Base-by-base conservation (phyloP, 257 asterid species). In the Salvia rosmarinus region DNA sequence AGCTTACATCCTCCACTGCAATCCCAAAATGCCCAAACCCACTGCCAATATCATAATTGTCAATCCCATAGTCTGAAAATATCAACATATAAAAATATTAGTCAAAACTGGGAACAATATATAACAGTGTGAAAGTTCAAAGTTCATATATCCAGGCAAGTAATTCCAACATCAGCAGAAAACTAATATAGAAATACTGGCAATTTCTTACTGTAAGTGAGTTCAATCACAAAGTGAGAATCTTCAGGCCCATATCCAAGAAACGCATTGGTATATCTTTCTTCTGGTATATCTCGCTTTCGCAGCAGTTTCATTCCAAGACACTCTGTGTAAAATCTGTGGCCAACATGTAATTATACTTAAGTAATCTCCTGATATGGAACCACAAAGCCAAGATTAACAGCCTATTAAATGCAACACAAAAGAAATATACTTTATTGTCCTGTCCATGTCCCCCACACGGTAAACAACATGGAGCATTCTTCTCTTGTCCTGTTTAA, bases 221-320 rank as follows among this genome's bases (percentile, higher is more conserved):
- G 95, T 77, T 95, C 99, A 74, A 91, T 85, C 64, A 95, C 99
- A 79, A 95, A 95, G 71, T 95, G 99, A 68, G 97, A 85, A 83
- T 95, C 97, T 82, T 95, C 99, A 4, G 98, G 95, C 46, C 99
- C 99, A 85, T 88, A 95, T 75, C 99, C 99, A 47, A 95, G 97
- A 79, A 95, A 95, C 40, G 97, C 99, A 73, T 95, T 95, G 55
- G 98, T 88, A 77, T 95, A 95, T 82, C 87, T 88, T 84, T 91
- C 99, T 77, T 91, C 99, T 1, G 96, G 92, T 64, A 89, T 80
- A 76, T 95, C 99, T 42, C 99, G 91, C 80, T 88, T 95, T 60
- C 99, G 88, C 70, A 95, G 84, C 76, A 95, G 87, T 76, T 95
- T 95, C 99, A 95, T 95, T 44, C 99, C 99, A 55, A 95, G 82